Base-by-base conservation (phyloP, 2,329 filamentous ascomycete species). In the Trichoderma simmonsii region DNA sequence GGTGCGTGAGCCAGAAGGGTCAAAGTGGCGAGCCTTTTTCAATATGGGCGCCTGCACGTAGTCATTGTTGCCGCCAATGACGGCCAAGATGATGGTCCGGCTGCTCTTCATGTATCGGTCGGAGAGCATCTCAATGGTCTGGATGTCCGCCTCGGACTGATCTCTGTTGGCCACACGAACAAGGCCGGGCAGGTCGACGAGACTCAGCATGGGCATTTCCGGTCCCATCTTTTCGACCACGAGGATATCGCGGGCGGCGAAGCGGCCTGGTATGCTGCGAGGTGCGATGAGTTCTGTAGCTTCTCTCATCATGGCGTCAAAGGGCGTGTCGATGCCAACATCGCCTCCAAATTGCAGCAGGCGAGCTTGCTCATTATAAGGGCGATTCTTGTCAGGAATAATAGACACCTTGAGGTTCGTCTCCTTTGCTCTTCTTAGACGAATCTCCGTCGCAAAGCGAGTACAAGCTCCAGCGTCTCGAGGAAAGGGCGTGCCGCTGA, bases 161-260 rank as follows among this genome's bases (percentile, higher is more conserved):
- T 86, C 83, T 34, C 83, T 82, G 73, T 86, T 88, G 74, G 84
- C 84, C 9, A 88, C 85, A 36, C 84, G 82, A 32, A 90, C 86
- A 1, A 91, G 80, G 2, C 89, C 88, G 0, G 89, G 89, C 39
- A 91, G 81, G 78, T 91, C 89, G 8, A 91, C 87, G 1, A 91
- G 82, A 0, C 88, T 91, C 57, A 91, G 79, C 18, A 90, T 83
- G 1, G 88, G 87, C 81, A 88, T 86, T 12, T 88, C 85, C 0
- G 88, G 88, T 0, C 89, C 88, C 12, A 83, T 84, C 76, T 90
- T 85, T 75, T 91, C 88, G 0, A 91, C 84, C 1, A 88, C 85
- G 6, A 90, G 83, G 26, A 89, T 85, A 71, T 88, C 86, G 34
- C 82, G 80, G 24, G 85, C 85, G 1, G 85, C 85, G 70, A 87